phyloP scores from a whole-genome alignment of 1,284 basidiomycete genomes.

The Stygiomarasmius scandens region DNA sequence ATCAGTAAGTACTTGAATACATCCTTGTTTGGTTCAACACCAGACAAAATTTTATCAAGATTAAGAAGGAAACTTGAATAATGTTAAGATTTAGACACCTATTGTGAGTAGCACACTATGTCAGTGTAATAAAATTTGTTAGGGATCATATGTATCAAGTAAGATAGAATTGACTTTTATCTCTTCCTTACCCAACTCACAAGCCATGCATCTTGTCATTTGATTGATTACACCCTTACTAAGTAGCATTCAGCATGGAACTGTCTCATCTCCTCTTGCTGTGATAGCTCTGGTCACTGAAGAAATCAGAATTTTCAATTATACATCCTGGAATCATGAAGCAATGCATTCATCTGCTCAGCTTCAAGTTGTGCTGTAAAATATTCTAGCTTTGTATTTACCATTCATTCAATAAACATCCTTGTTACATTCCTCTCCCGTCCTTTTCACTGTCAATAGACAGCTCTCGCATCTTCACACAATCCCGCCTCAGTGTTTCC shows the following conservation, averaged over 20 bases:
- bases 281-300: conserved; percentile 74
- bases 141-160: conserved; percentile 77
- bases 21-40: no score
- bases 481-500: conserved; percentile 77
- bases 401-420: conserved; percentile 52
- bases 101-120: no score
- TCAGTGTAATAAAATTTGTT: no score
- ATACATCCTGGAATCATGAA: conserved; percentile 78
- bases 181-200: conserved; percentile 71
- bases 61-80: no score
- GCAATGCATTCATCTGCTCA: conserved; percentile 69
- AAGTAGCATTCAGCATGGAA: conserved; percentile 79
- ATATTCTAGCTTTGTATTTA: conserved; percentile 60
- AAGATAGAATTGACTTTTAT: conserved; percentile 81
- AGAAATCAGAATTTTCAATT: conserved; percentile 78
- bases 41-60: no score
- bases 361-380: conserved; percentile 83
- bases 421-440: conserved; percentile 70
- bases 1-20: no score
- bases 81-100: no score
- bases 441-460: conserved; percentile 70
- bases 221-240: conserved; percentile 84
- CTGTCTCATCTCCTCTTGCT: conserved; percentile 68
- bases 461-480: conserved; percentile 73
- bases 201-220: conserved; percentile 83